Base-by-base conservation (phyloP, 768 basidiomycete genomes). In the Naganishia vishniacii region DNA sequence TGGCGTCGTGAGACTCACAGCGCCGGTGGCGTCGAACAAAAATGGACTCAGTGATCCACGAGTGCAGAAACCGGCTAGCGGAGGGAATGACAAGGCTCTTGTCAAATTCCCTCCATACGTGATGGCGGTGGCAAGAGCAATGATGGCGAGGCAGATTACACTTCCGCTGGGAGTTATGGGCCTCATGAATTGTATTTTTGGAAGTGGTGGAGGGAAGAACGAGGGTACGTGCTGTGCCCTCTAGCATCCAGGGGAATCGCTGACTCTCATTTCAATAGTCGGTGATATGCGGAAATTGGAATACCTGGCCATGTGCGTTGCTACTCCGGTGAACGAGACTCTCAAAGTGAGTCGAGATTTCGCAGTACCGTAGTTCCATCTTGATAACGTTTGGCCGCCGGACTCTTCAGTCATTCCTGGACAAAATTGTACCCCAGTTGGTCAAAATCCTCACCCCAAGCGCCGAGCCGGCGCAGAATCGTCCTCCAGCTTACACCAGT, bases 221-320 rank as follows among this genome's bases (percentile, higher is more conserved):
- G 41, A 63, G 31, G 53, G 37, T 34, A 23, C 48, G 44, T 20
- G 48, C 1, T n/a, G n/a, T n/a, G n/a, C n/a, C n/a, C n/a, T n/a
- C n/a, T n/a, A n/a, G n/a, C n/a, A n/a, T n/a, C n/a, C n/a, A n/a
- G n/a, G n/a, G n/a, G n/a, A n/a, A n/a, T n/a, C n/a, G n/a, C n/a
- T n/a, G n/a, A n/a, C n/a, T n/a, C n/a, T n/a, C n/a, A n/a, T n/a
- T n/a, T n/a, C n/a, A n/a, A n/a, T n/a, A 71, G 71, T 69, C 18
- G 51, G 69, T 7, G 72, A 73, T 20, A 61, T 59, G 31, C 25
- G 64, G 65, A 88, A 87, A 72, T 80, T 91, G 29, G 86, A 91
- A 64, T 85, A 86, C 61, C 80, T 90, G 32, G 81, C 88, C 20
- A 80, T 79, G 6, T 81, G 89, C 20, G 72, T 95, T 51, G 80